Evolutionary conservation across 2,329 filamentous ascomycete genomes (phyloP).

Genomic region (Claviceps capensis): DNA sequence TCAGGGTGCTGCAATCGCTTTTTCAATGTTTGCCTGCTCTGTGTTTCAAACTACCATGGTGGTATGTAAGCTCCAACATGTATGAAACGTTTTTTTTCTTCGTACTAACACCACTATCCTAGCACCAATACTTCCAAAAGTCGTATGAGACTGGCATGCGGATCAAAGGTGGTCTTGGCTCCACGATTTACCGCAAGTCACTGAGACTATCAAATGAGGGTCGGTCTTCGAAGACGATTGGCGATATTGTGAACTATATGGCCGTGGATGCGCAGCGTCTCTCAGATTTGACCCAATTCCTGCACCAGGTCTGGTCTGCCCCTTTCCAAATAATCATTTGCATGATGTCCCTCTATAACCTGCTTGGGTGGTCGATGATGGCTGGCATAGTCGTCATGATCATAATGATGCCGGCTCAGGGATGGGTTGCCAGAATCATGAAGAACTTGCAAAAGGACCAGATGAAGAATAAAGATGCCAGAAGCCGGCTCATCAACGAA

Average conservation of each 20-base stretch:
- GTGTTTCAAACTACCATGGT: constrained; percentile 77
- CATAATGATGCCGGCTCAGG: constrained; percentile 93
- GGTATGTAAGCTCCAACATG: constrained; percentile 16
- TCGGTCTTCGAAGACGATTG: constrained; percentile 74
- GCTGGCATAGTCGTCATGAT: constrained; percentile 92
- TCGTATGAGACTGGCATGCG: constrained; percentile 94
- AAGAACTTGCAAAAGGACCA: constrained; percentile 88
- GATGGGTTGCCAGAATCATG: constrained; percentile 82
- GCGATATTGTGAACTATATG: constrained; percentile 99
- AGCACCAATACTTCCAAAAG: constrained; percentile 92
- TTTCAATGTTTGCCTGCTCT: constrained; percentile 85
- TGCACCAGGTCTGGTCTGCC: constrained; percentile 90
- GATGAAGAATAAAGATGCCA: constrained; percentile 98
- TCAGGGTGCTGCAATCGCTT: constrained; percentile 72
- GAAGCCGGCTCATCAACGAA: constrained; percentile 88
- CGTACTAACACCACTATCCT: background rate
- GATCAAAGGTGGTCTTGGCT: constrained; percentile 80
- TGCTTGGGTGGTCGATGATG: constrained; percentile 93
- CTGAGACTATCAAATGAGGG: constrained; percentile 88
- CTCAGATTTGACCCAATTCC: constrained; percentile 89
- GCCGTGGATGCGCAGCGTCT: constrained; percentile 93
- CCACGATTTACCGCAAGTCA: constrained; percentile 86
- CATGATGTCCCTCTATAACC: constrained; percentile 87
- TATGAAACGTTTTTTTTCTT: too few species aligned
- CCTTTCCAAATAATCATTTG: constrained; percentile 93